phyloP scores from a whole-genome alignment of 768 basidiomycete genomes.

The Termitomyces sp. region DNA sequence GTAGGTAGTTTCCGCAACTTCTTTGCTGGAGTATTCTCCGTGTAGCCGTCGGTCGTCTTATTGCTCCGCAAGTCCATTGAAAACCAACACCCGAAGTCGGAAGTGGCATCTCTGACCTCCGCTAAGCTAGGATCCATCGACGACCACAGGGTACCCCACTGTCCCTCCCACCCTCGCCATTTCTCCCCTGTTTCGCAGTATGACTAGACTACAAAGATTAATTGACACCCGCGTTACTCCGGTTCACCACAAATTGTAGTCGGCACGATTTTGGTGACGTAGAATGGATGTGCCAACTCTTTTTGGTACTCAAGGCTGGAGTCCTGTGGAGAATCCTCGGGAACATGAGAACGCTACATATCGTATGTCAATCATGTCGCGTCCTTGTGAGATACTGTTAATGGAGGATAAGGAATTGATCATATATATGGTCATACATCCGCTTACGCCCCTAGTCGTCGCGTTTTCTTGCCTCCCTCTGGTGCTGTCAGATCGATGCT shows the following conservation, averaged over 20 bases:
- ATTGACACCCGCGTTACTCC: neutral
- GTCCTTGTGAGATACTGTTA: too few relatives aligned
- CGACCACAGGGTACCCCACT: neutral
- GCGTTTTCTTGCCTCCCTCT: constrained; percentile 10
- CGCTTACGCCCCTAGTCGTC: neutral
- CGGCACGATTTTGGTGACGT: neutral
- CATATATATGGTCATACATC: neutral
- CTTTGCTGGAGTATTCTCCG: neutral
- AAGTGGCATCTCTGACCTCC: constrained; percentile 6
- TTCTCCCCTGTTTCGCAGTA: constrained; percentile 2
- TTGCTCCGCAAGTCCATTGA: neutral
- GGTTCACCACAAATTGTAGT: neutral
- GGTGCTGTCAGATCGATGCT: constrained; percentile 7
- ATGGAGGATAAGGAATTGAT: neutral
- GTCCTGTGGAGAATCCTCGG: neutral
- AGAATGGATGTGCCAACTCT: neutral
- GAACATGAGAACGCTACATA: neutral
- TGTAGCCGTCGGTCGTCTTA: neutral
- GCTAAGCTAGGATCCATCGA: constrained; percentile 4
- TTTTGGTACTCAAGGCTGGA: neutral
- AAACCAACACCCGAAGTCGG: neutral
- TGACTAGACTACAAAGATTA: neutral
- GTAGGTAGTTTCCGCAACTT: neutral
- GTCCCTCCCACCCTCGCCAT: neutral
- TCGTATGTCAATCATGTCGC: neutral